Base-by-base conservation (phyloP, 768 basidiomycete genomes). In the Amyloporia xantha region DNA sequence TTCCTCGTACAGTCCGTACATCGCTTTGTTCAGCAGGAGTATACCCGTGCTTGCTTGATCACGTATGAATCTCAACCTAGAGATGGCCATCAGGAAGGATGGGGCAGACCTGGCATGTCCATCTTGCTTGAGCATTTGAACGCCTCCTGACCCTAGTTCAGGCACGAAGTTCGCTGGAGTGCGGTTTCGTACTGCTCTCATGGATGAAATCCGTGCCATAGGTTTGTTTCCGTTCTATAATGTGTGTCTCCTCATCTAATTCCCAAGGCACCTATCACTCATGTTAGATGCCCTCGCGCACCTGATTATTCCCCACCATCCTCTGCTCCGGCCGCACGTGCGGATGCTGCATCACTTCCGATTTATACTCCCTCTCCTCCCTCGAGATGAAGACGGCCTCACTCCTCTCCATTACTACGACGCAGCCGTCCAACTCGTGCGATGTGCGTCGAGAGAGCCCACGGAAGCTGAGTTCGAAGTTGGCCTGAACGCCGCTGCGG, bases 311-410 rank as follows among this genome's bases (percentile, higher is more conserved):
- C 88, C 88, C 24, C 76, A 78, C 30, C 78, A 86, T 46, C 89
- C 87, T 11, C 58, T 68, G 15, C 64, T 85, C 57, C 82, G 83
- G 54, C 86, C 87, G 2, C 82, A 86, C 62, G 73, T 74, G 3
- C 81, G 86, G 54, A 83, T 90, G 83, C 70, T 84, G 41, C 81
- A 86, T 62, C 86, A 90, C 62, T 86, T 89, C 59, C 81, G 87
- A 37, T 87, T 84, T 66, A 75, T 91, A 28, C 65, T 77, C 2
- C 86, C 86, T 0, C 71, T 91, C 1, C 49, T 79, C 64, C 36
- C 68, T 61, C 66, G 63, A 49, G 80, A 85, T 51, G 79, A 79
- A 24, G 75, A 81, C 39, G 81, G 81, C n/a, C 64, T 86, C 41
- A 78, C 86, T 12, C 71, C 78, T 0, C 62, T 90, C 48, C 84